These are phyloP conservation scores for Ochromonas danica DNA, from an alignment of 108 stramenopile genomes.

Conservation along the genomic window DNA sequence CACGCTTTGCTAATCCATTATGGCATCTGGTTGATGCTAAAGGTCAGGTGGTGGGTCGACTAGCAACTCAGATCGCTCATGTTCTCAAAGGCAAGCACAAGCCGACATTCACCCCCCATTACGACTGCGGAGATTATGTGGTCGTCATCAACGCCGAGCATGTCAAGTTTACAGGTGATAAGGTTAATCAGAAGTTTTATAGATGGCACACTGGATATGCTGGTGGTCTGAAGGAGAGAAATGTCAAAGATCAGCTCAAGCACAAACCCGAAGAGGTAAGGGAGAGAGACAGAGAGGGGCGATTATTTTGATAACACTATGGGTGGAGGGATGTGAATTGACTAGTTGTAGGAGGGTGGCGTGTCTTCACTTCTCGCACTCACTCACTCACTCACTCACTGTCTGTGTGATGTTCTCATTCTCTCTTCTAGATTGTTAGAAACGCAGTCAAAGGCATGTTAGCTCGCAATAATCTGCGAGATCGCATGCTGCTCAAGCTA, in stretches of 20 bases:
- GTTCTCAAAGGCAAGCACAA: constrained; percentile 91
- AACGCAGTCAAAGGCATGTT: constrained; percentile 82
- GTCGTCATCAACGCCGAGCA: constrained; percentile 84
- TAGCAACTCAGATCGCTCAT: constrained; percentile 79
- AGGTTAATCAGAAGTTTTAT: constrained; percentile 84
- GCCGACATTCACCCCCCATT: constrained; percentile 83
- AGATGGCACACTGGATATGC: constrained; percentile 92
- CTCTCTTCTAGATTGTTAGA: not conserved
- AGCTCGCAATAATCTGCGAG: constrained; percentile 69
- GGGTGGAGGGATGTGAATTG: not conserved
- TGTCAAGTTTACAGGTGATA: constrained; percentile 83
- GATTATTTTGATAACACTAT: not conserved
- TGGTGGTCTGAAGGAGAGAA: constrained; percentile 81
- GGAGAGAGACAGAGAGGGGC: too few species aligned
- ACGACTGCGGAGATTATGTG: constrained; percentile 87
- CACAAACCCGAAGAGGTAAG: constrained; percentile 66
- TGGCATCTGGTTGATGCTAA: constrained; percentile 69
- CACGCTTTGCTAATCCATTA: not conserved
- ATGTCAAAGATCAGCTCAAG: constrained; percentile 73
- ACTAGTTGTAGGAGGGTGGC: too few species aligned
- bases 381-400: not conserved
- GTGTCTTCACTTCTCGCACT: not conserved
- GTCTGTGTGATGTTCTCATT: not conserved
- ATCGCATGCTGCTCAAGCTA: constrained; percentile 72
- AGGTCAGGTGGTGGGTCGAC: constrained; percentile 80